Conservation (phyloP, 129 eudicot species). For the Smallanthus sonchifolius region DNA sequence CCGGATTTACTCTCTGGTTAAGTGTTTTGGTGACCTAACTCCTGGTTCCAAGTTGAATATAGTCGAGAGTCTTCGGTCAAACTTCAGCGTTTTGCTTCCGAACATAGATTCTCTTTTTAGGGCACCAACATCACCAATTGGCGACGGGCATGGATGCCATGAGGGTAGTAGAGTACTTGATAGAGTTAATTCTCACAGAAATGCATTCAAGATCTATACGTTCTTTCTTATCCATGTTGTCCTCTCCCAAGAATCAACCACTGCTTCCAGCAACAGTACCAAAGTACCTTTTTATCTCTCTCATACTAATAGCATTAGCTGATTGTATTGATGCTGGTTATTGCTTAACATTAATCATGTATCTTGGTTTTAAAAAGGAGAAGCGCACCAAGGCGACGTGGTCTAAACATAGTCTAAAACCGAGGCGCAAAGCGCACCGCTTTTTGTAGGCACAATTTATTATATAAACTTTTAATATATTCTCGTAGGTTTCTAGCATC, state of each 20-base stretch:
- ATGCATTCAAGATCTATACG: slow-evolving; percentile 81
- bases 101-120: slow-evolving; percentile 79
- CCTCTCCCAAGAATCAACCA: slow-evolving; percentile 50
- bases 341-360: background rate
- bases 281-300: slow-evolving; percentile 34
- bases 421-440: too few relatives aligned
- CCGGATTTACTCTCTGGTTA: slow-evolving; percentile 63
- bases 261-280: slow-evolving; percentile 27
- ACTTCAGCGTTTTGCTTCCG: slow-evolving; percentile 85
- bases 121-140: slow-evolving; percentile 24
- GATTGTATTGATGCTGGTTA: background rate
- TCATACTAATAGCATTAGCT: slow-evolving; percentile 7
- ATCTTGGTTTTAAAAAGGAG: too few relatives aligned
- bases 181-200: slow-evolving; percentile 67
- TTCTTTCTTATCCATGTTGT: slow-evolving; percentile 70
- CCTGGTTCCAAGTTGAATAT: slow-evolving; percentile 62
- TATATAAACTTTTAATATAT: too few relatives aligned
- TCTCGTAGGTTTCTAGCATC: too few relatives aligned
- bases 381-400: too few relatives aligned
- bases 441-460: too few relatives aligned
- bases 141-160: slow-evolving; percentile 19
- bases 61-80: slow-evolving; percentile 79
- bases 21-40: slow-evolving; percentile 42
- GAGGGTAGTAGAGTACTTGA: slow-evolving; percentile 29
- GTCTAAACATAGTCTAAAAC: too few relatives aligned